These are phyloP conservation scores for Pseudogymnoascus sp. DNA, from an alignment of 2,329 filamentous ascomycete species.

Conservation along the genomic window DNA sequence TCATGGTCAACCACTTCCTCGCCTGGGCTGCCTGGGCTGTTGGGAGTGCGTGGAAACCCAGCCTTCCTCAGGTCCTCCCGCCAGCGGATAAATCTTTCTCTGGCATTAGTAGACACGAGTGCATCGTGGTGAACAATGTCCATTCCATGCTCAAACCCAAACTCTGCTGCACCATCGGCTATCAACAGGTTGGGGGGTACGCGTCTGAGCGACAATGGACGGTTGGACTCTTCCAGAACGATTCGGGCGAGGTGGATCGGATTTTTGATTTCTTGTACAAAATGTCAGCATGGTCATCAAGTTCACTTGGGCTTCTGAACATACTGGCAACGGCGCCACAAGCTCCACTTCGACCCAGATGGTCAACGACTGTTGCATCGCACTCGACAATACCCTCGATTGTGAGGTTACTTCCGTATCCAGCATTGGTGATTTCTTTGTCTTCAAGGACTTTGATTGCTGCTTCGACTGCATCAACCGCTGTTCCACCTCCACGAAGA, in stretches of 20 bases:
- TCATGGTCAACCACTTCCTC: slow-evolving; percentile 19
- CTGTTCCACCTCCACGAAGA: slow-evolving; percentile 66
- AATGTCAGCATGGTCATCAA: slow-evolving; percentile 15
- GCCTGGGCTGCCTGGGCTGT: slow-evolving; percentile 18
- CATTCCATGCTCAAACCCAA: slow-evolving; percentile 72
- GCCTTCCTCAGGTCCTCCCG: slow-evolving; percentile 59
- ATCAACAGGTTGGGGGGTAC: slow-evolving; percentile 91
- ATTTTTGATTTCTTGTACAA: slow-evolving; percentile 69
- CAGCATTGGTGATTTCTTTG: slow-evolving; percentile 91
- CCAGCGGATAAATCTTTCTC: slow-evolving; percentile 75
- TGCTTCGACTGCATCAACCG: slow-evolving; percentile 82
- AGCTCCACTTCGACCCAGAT: slow-evolving; percentile 82
- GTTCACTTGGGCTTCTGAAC: slow-evolving; percentile 30
- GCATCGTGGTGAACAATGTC: slow-evolving; percentile 62
- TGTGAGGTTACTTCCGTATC: slow-evolving; percentile 88
- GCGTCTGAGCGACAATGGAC: slow-evolving; percentile 71
- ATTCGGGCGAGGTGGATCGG: slow-evolving; percentile 80
- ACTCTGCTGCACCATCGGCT: slow-evolving; percentile 76
- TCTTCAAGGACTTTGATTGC: slow-evolving; percentile 85
- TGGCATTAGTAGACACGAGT: slow-evolving; percentile 71
- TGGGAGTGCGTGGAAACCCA: slow-evolving; percentile 35
- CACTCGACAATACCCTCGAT: slow-evolving; percentile 89
- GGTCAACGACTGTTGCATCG: slow-evolving; percentile 88
- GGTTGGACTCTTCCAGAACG: slow-evolving; percentile 68
- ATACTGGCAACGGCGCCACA: slow-evolving; percentile 83